phyloP scores from a whole-genome alignment of 768 basidiomycete species.

The Crassisporium funariophilum region DNA sequence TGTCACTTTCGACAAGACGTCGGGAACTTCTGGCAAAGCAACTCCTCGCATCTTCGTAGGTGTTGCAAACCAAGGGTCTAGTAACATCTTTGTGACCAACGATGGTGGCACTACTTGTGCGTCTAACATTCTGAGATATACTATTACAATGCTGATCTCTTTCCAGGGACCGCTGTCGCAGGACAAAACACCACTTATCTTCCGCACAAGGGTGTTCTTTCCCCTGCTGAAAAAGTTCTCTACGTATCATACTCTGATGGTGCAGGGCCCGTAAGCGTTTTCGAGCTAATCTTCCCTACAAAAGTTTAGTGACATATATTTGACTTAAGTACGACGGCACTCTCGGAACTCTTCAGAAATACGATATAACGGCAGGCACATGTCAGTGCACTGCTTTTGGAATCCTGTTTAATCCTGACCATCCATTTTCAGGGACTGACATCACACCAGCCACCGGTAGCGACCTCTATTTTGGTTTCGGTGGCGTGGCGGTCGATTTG shows the following conservation, averaged over 20 bases:
- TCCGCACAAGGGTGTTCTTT: constrained; percentile 69
- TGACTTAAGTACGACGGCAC: constrained; percentile 53
- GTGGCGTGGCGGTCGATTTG: constrained; percentile 60
- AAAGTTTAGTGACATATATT: not conserved
- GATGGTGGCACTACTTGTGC: constrained; percentile 61
- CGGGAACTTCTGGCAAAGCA: constrained; percentile 52
- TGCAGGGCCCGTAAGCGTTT: constrained; percentile 50
- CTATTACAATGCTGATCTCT: not conserved
- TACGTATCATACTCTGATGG: constrained; percentile 67
- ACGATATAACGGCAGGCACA: constrained; percentile 51
- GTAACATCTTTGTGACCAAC: constrained; percentile 57
- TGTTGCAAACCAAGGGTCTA: constrained; percentile 56
- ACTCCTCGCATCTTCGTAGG: constrained; percentile 71
- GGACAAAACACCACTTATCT: constrained; percentile 61
- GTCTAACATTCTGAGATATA: constrained; percentile 12
- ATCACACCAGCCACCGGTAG: constrained; percentile 64
- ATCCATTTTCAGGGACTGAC: constrained; percentile 45
- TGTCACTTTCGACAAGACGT: constrained; percentile 64
- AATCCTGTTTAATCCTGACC: not conserved
- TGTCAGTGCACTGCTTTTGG: constrained; percentile 30
- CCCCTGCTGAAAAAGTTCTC: constrained; percentile 54
- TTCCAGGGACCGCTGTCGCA: constrained; percentile 54
- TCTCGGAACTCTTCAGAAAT: constrained; percentile 49
- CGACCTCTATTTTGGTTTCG: constrained; percentile 63
- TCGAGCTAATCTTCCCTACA: no score